Base-by-base conservation (phyloP, 371 early-diverging fungal species). In the Apophysomyces elegans region DNA sequence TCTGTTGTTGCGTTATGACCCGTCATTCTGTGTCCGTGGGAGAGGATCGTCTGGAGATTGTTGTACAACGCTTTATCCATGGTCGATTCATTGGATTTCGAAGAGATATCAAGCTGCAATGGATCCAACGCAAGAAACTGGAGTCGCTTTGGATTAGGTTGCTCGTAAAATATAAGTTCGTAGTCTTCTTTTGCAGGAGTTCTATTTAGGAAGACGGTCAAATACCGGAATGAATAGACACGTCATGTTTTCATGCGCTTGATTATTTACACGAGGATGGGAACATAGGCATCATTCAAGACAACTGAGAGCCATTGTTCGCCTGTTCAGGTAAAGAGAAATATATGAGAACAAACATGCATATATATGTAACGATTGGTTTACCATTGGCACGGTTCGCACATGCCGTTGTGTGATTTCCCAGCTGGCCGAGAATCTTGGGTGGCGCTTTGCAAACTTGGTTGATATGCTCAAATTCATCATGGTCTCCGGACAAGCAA, bases 111-210 rank as follows among this genome's bases (percentile, higher is more conserved):
- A 2, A 94, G 72, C 16, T 86, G 82, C 7, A 94, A 71, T 2
- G 92, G 90, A 45, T 90, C 82, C 1, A 91, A 73, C 13, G 91
- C 89, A 18, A 90, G 76, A 68, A 89, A 92, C 65, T 92, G 93
- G 18, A 90, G 77, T 41, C 82, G 73, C 35, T 81, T 75, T 8
- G 88, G 85, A 62, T 90, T 86, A 0, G 90, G 89, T 37, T 84
- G 88, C 36, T 84, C 77, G 68, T 86, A 91, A 70, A 88, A 86
- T 32, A 91, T 84, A 13, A 90, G 64, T 65, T 83, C 72, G 39
- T 69, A 78, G 6, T 59, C 38, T 8, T 61, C 21, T 18, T 63
- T 39, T 21, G 62, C 16, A 16, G 59, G 21, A n/a, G 75, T 70
- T 56, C 72, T 72, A 61, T 16, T n/a, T 16, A 18, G 21, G 21